A percentile compares a stretch with the other conserved stretches of the same genome.
These are phyloP conservation scores for Colletotrichum sp. DNA, from an alignment of 2,329 filamentous ascomycete species.

Conservation along the genomic window DNA sequence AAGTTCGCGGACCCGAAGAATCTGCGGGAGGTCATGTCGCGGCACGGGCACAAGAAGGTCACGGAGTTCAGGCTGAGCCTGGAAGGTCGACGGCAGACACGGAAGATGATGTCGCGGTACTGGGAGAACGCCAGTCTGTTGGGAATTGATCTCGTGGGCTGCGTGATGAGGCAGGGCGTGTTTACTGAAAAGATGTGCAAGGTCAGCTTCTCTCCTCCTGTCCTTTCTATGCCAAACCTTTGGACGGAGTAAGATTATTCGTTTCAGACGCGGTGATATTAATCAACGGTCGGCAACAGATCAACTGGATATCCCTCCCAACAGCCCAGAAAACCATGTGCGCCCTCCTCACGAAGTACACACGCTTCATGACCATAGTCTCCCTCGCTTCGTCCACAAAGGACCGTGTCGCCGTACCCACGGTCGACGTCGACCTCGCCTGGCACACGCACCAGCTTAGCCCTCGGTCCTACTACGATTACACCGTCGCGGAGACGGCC, in stretches of 20 bases:
- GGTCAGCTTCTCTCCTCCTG: neutral
- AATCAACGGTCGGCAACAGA: conserved; percentile 26
- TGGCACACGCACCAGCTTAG: conserved; percentile 79
- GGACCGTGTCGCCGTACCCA: conserved; percentile 61
- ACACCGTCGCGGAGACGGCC: conserved; percentile 47
- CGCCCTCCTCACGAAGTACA: conserved; percentile 65
- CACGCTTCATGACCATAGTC: conserved; percentile 64
- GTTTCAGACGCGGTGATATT: neutral
- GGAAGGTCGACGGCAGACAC: conserved; percentile 33
- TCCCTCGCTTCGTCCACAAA: conserved; percentile 34
- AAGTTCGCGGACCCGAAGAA: conserved; percentile 10
- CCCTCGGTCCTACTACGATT: conserved; percentile 63
- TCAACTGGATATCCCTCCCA: conserved; percentile 76
- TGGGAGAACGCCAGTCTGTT: conserved; percentile 44
- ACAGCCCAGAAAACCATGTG: conserved; percentile 62
- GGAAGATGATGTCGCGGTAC: conserved; percentile 46
- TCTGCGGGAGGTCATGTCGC: conserved; percentile 2
- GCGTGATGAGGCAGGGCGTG: conserved; percentile 44
- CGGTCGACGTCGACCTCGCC: conserved; percentile 71
- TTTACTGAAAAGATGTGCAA: conserved; percentile 38
- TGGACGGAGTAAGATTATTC: neutral
- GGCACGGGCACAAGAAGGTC: neutral
- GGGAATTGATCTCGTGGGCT: conserved; percentile 42
- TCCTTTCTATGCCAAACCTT: neutral
- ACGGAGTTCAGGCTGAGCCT: conserved; percentile 8